A percentile compares a stretch with the other conserved stretches of the same genome.
Conservation (phyloP, 2,329 filamentous ascomycete species). For the Beauveria sp. region DNA sequence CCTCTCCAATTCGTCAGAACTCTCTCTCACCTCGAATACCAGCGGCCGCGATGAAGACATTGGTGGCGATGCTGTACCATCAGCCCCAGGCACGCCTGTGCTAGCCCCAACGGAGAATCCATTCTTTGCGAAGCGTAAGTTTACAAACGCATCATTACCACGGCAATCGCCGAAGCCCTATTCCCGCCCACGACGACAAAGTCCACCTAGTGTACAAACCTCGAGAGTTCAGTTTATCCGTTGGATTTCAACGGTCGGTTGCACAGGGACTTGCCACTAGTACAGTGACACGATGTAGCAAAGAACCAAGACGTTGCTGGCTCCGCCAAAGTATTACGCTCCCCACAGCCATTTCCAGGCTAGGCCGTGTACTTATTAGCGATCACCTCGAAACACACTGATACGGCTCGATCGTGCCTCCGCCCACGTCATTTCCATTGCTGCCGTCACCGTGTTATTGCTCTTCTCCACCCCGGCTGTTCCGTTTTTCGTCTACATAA, state of each 20-base stretch:
- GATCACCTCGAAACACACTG: not conserved
- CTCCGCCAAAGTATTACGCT: constrained; percentile 1
- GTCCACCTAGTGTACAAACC: not conserved
- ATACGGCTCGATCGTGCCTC: constrained; percentile 1
- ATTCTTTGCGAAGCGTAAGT: constrained; percentile 2
- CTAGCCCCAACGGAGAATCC: constrained; percentile 10
- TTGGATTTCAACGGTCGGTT: not conserved
- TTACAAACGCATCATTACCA: not conserved
- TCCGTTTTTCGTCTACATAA: not conserved
- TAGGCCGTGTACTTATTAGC: not conserved
- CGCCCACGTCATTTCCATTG: constrained; percentile 3
- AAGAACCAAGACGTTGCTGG: not conserved
- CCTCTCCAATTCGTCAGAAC: constrained; percentile 41
- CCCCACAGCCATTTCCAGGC: not conserved
- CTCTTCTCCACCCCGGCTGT: not conserved
- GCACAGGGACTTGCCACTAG: not conserved
- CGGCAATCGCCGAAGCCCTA: not conserved
- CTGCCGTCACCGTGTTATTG: not conserved
- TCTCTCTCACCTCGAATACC: constrained; percentile 27
- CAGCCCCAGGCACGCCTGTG: constrained; percentile 23
- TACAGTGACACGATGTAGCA: not conserved
- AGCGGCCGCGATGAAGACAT: constrained; percentile 22
- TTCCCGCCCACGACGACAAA: not conserved
- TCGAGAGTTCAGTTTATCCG: not conserved
- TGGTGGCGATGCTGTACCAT: constrained; percentile 22